Evolutionary conservation across 2,329 filamentous ascomycete species (phyloP).

Genomic region (Colletotrichum simmondsii): DNA sequence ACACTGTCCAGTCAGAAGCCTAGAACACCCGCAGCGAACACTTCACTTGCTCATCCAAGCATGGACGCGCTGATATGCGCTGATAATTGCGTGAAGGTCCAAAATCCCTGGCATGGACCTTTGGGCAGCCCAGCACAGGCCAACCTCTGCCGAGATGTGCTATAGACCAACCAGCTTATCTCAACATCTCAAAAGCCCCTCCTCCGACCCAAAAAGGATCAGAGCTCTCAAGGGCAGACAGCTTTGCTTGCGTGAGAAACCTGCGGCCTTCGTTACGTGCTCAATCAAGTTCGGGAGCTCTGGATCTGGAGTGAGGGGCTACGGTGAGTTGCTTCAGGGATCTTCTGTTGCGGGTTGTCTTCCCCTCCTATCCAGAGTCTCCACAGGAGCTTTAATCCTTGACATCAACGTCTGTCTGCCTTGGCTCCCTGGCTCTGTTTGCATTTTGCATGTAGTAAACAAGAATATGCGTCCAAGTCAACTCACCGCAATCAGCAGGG

Average conservation of each 20-base stretch:
- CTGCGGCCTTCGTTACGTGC: not conserved
- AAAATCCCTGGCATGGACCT: not conserved
- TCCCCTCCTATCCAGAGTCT: not conserved
- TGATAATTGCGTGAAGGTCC: not conserved
- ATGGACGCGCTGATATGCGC: not conserved
- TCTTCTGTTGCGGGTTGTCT: not conserved
- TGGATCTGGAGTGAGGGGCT: not conserved
- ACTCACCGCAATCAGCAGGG: not conserved
- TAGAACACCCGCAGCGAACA: not conserved
- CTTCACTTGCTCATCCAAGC: not conserved
- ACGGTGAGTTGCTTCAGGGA: not conserved
- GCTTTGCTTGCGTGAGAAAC: not conserved
- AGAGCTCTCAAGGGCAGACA: not conserved
- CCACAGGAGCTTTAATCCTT: not conserved
- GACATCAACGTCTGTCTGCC: not conserved
- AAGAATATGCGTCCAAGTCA: not conserved
- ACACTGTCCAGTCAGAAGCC: not conserved
- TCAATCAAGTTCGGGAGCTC: not conserved
- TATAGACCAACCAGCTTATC: constrained; percentile 12
- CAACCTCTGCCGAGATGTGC: constrained; percentile 16
- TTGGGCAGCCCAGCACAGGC: not conserved
- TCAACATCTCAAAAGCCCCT: not conserved
- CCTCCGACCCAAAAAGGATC: too few relatives aligned
- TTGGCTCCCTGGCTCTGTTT: not conserved
- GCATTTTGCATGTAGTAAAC: not conserved